Conservation (phyloP, 805 yeast species). For the Torulaspora indica region DNA sequence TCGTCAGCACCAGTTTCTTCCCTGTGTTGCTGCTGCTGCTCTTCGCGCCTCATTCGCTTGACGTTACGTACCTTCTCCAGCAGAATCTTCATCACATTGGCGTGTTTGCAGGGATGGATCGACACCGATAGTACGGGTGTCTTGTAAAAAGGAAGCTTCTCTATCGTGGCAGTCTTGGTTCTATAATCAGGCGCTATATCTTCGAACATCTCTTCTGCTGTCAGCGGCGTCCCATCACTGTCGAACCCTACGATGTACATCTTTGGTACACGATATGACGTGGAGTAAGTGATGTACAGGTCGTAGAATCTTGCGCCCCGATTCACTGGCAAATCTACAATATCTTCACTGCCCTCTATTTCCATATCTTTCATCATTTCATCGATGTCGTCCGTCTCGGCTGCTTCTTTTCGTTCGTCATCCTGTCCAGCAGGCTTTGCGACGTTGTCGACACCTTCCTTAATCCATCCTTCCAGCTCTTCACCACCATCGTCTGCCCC, state of each 20-base stretch:
- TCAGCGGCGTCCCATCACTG: slow-evolving; percentile 75
- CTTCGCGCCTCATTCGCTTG: slow-evolving; percentile 39
- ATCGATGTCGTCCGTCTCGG: slow-evolving; percentile 24
- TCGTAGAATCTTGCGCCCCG: slow-evolving; percentile 68
- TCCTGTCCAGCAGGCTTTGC: slow-evolving; percentile 6
- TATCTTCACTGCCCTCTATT: slow-evolving; percentile 41
- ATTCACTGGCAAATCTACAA: slow-evolving; percentile 41
- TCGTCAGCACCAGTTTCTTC: slow-evolving; percentile 37
- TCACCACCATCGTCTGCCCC: slow-evolving; percentile 31
- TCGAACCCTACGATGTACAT: slow-evolving; percentile 86
- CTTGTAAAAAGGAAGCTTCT: slow-evolving; percentile 77
- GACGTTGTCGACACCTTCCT: slow-evolving; percentile 30
- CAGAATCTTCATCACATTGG: slow-evolving; percentile 86
- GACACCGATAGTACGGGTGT: slow-evolving; percentile 65
- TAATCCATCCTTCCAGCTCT: slow-evolving; percentile 59
- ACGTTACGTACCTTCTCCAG: slow-evolving; percentile 67
- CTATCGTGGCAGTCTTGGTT: slow-evolving; percentile 95
- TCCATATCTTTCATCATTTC: slow-evolving; percentile 30
- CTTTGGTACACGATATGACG: slow-evolving; percentile 94
- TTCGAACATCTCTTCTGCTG: slow-evolving; percentile 89
- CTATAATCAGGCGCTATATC: slow-evolving; percentile 89
- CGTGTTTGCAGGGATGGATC: slow-evolving; percentile 94
- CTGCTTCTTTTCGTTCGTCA: slow-evolving; percentile 1
- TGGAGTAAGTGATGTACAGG: slow-evolving; percentile 84
- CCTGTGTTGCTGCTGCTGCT: slow-evolving; percentile 44